Evolutionary conservation across 169 alveolate genomes (phyloP), one percentile per base, ranked within the genome.

Genomic region (Plasmodium vinckei): DNA sequence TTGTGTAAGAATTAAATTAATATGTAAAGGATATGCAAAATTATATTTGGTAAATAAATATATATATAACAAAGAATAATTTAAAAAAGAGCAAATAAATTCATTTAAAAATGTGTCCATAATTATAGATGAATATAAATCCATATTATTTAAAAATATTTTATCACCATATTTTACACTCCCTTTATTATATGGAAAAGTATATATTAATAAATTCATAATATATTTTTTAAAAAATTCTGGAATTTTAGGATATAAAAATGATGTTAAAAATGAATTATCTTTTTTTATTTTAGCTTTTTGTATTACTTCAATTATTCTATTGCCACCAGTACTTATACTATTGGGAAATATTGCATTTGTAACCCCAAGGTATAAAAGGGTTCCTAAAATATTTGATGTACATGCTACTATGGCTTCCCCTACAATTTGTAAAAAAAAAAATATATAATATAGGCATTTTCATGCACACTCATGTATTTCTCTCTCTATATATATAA

Each of bases 31-130:
- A n/a, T 60, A 33, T 23, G 88, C 51, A 21, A 73, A 53, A 10
- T 19, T 60, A 17, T 73, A 61, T 33, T 73, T 73, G 46, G 88
- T 73, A 64, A 73, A 73, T 9, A 73, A 15, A 54, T 73, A 73
- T 42, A 73, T 73, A 23, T 73, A 61, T 9, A 73, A 51, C 25
- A 73, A 61, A 2, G 42, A 19, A 51, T 73, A 73, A 73, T 33
- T 73, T 33, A 73, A 67, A 33, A 73, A 73, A 27, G 88, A 73
- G n/a, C 73, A 73, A 13, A 73, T 23, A 25, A 59, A 46, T 17
- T 73, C 88, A 61, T 73, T 73, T 19, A 73, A 21, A 23, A 44
- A 61, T 9, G 65, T 60, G 12, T 73, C 88, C 88, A 73, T 61
- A 17, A 73, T 67, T n/a, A 73, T 61, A 15, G 88, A 73, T 7